These are phyloP conservation scores for Cercospora sp. DNA, from an alignment of 2,329 filamentous ascomycete species.

Conservation along the genomic window DNA sequence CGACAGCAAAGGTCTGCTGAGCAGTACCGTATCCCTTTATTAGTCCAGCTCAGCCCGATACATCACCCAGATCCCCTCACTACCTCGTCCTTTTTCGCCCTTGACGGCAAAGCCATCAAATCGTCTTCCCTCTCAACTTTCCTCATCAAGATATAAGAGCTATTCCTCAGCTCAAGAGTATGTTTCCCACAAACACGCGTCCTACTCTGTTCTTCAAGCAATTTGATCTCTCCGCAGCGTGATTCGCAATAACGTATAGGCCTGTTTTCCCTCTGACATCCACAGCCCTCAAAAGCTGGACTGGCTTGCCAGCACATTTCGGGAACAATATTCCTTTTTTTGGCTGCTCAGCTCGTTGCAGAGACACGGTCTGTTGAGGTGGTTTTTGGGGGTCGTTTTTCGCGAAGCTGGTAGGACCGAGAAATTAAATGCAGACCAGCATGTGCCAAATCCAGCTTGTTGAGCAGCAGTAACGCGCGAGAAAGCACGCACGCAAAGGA, in stretches of 20 bases:
- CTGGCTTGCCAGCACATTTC: constrained; percentile 6
- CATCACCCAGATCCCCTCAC: neutral
- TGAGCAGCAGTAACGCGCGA: neutral
- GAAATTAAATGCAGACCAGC: neutral
- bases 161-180: neutral
- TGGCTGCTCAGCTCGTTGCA: too few relatives aligned
- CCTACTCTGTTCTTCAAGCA: constrained; percentile 3
- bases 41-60: too few relatives aligned
- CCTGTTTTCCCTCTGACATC: neutral
- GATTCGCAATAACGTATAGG: neutral
- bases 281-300: constrained; percentile 9
- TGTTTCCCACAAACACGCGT: constrained; percentile 12
- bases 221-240: neutral
- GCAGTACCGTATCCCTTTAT: too few relatives aligned
- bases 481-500: neutral
- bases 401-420: neutral
- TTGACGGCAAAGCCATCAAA: neutral
- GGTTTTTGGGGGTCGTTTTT: too few relatives aligned
- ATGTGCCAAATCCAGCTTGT: neutral
- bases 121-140: neutral
- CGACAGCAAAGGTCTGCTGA: too few relatives aligned
- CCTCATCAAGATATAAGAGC: neutral
- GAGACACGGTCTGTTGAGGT: too few relatives aligned
- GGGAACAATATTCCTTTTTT: too few relatives aligned
- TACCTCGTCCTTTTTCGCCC: neutral